Percentiles rank a stretch among this genome's conserved stretches.
phyloP scores from a whole-genome alignment of 495 filamentous ascomycete genomes.

The Podospora pseudoanserina region DNA sequence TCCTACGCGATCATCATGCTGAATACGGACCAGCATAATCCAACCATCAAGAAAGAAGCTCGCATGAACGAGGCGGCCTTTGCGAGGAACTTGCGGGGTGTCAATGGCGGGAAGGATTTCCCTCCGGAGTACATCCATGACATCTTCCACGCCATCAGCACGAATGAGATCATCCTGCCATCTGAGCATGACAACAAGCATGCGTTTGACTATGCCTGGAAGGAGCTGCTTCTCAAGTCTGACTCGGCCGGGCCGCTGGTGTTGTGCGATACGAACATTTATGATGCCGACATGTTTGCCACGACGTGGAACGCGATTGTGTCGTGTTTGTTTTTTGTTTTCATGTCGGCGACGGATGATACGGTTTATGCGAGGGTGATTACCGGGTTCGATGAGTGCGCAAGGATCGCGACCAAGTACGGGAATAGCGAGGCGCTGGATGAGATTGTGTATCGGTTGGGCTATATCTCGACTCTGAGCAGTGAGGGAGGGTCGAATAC shows the following conservation, averaged over 20 bases:
- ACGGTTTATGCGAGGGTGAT: conserved; percentile 92
- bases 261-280: conserved; percentile 88
- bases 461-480: conserved; percentile 83
- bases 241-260: conserved; percentile 68
- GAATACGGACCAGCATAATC: conserved; percentile 93
- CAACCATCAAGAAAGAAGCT: conserved; percentile 73
- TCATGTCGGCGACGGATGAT: conserved; percentile 98
- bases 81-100: conserved; percentile 79
- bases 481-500: conserved; percentile 74
- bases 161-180: conserved; percentile 91
- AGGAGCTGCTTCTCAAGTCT: conserved; percentile 84
- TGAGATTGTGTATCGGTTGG: conserved; percentile 82
- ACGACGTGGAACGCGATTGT: conserved; percentile 94
- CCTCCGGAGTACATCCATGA: conserved; percentile 76
- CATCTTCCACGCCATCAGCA: conserved; percentile 88
- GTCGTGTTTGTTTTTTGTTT: conserved; percentile 93
- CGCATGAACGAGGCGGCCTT: conserved; percentile 84
- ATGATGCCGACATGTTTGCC: conserved; percentile 95
- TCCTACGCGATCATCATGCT: conserved; percentile 96
- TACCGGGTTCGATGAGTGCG: conserved; percentile 92
- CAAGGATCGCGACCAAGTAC: conserved; percentile 86
- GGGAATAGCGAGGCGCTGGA: conserved; percentile 81
- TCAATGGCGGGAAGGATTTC: conserved; percentile 84
- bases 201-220: conserved; percentile 96
- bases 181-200: conserved; percentile 96